These are phyloP conservation scores for Marsdenia floribunda DNA, from an alignment of 257 asterid genomes.

Conservation along the genomic window DNA sequence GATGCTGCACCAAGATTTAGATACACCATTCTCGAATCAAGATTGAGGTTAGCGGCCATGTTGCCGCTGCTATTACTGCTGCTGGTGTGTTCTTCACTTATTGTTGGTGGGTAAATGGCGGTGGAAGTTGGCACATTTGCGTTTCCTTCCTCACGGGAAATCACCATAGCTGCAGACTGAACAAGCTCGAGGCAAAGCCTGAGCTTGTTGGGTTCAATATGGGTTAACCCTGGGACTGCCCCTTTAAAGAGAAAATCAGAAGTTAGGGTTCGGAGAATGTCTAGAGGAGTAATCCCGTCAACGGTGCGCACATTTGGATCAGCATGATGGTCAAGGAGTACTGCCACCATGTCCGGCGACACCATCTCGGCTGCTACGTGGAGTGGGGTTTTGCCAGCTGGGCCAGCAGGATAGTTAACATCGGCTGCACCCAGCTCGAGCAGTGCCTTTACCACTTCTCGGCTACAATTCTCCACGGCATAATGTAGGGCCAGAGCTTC, in stretches of 20 bases:
- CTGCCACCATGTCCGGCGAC: constrained; percentile 97
- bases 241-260: constrained; percentile 89
- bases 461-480: constrained; percentile 77
- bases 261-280: constrained; percentile 83
- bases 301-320: constrained; percentile 80
- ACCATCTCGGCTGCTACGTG: constrained; percentile 95
- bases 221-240: constrained; percentile 71
- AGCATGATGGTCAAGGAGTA: constrained; percentile 90
- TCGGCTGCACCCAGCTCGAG: constrained; percentile 96
- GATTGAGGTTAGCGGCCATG: constrained; percentile 28
- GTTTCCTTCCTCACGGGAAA: constrained; percentile 80
- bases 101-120: constrained; percentile 57
- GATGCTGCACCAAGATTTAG: constrained; percentile 58
- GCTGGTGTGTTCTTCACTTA: constrained; percentile 46
- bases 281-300: constrained; percentile 78
- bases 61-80: constrained; percentile 34
- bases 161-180: constrained; percentile 92
- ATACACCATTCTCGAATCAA: constrained; percentile 80
- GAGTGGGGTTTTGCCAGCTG: constrained; percentile 78
- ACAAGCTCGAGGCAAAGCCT: constrained; percentile 88
- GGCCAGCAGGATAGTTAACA: constrained; percentile 86
- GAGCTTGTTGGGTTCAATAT: constrained; percentile 77
- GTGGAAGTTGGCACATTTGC: constrained; percentile 29
- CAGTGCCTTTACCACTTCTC: constrained; percentile 82
- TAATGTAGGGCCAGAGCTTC: constrained; percentile 81